phyloP scores from a whole-genome alignment of 169 alveolate genomes.

The Prorocentrum cordatum region DNA sequence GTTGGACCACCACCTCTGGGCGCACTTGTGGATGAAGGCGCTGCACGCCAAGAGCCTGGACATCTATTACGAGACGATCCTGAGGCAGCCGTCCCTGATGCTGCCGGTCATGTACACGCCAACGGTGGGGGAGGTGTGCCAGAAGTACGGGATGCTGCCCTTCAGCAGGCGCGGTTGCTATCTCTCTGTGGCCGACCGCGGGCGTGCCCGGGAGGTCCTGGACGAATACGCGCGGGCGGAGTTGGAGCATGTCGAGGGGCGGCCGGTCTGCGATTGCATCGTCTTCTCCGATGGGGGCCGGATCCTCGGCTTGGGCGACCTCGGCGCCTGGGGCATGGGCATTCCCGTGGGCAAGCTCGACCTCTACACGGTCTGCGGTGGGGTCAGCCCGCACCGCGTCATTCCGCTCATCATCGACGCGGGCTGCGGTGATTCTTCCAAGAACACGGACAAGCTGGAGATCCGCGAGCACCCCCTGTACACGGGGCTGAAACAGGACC shows the following conservation, averaged over 20 bases:
- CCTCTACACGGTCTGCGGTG: conserved; percentile 15
- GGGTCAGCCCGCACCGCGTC: conserved; percentile 2
- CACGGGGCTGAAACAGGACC: conserved; percentile 19
- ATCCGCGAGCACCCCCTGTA: conserved; percentile 42
- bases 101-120: conserved; percentile 75
- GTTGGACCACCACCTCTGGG: no score
- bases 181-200: conserved; percentile 31
- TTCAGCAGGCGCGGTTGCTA: conserved; percentile 44
- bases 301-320: conserved; percentile 79
- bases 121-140: conserved; percentile 74
- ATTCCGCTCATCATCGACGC: conserved; percentile 38
- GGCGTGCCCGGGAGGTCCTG: conserved; percentile 22
- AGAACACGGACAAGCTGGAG: conserved; percentile 27
- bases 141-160: conserved; percentile 1
- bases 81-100: not conserved
- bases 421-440: conserved; percentile 5
- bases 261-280: conserved; percentile 70
- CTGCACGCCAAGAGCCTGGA: not conserved
- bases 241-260: conserved; percentile 31
- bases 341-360: conserved; percentile 71
- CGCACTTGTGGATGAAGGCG: not conserved
- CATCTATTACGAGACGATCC: not conserved
- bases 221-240: conserved; percentile 55
- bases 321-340: conserved; percentile 79
- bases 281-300: conserved; percentile 79